Conservation (phyloP, 1,139 yeast genomes). For the Diutina scorzettiae region DNA sequence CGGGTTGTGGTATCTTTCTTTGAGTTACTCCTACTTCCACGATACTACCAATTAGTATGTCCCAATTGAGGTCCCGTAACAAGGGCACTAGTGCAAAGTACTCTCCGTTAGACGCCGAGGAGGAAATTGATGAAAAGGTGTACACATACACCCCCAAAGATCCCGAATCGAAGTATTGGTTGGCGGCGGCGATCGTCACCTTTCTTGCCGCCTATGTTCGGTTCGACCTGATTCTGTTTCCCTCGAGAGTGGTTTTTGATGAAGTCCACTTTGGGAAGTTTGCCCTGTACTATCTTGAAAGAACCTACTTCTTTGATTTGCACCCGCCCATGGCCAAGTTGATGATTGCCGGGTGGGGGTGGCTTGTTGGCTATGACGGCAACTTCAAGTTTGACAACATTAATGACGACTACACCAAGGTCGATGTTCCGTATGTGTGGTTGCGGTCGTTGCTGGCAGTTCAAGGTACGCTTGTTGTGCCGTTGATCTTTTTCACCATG, state of each 20-base stretch:
- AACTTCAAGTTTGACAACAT: slow-evolving; percentile 81
- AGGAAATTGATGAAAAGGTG: neutral
- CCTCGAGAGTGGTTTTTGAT: slow-evolving; percentile 70
- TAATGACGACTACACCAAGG: slow-evolving; percentile 66
- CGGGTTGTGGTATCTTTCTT: too few relatives aligned
- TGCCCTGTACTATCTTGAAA: slow-evolving; percentile 75
- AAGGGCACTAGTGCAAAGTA: neutral
- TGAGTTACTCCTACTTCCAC: neutral
- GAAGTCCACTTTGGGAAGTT: slow-evolving; percentile 97
- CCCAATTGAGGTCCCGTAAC: slow-evolving; percentile 3
- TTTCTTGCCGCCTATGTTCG: slow-evolving; percentile 2
- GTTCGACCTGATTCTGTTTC: neutral
- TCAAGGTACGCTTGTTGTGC: slow-evolving; percentile 74
- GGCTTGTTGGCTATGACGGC: slow-evolving; percentile 82
- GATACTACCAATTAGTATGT: neutral
- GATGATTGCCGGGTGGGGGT: slow-evolving; percentile 83
- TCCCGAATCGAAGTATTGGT: slow-evolving; percentile 2
- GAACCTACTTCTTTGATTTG: slow-evolving; percentile 85
- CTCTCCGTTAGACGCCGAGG: neutral
- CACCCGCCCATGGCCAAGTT: slow-evolving; percentile 98
- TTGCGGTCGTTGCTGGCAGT: slow-evolving; percentile 75
- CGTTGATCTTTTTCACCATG: slow-evolving; percentile 70
- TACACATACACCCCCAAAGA: neutral
- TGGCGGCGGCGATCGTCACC: neutral
- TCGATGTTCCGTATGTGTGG: slow-evolving; percentile 83